These are phyloP conservation scores for Candida pseudoviswanathii DNA, from an alignment of 1,139 yeast species.

Conservation along the genomic window DNA sequence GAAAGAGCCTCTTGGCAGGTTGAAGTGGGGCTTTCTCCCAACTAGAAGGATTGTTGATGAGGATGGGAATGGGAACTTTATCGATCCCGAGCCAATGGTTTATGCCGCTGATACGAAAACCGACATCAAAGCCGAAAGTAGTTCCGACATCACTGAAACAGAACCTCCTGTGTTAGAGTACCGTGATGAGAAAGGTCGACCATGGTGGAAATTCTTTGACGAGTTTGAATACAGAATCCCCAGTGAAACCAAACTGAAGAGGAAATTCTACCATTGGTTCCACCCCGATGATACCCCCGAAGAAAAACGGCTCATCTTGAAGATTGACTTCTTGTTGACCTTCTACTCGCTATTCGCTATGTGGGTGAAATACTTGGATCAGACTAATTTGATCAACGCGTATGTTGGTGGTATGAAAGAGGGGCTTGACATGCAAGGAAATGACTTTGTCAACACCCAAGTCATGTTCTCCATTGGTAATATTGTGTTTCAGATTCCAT, in stretches of 20 bases:
- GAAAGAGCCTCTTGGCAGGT: not conserved
- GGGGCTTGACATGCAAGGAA: constrained; percentile 62
- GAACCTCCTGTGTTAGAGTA: constrained; percentile 35
- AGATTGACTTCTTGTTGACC: constrained; percentile 62
- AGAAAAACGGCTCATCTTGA: constrained; percentile 56
- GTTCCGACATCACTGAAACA: constrained; percentile 6
- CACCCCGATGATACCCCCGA: constrained; percentile 57
- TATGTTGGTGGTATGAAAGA: constrained; percentile 67
- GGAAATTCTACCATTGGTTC: constrained; percentile 68
- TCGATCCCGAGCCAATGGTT: constrained; percentile 8
- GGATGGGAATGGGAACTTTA: constrained; percentile 19
- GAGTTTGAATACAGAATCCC: constrained; percentile 61
- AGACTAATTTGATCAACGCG: constrained; percentile 63
- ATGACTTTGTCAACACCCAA: constrained; percentile 63
- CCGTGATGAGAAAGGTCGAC: constrained; percentile 62
- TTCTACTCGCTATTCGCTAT: constrained; percentile 63
- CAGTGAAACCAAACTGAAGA: constrained; percentile 32
- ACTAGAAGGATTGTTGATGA: constrained; percentile 46
- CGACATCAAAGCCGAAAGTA: not conserved
- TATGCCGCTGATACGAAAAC: not conserved
- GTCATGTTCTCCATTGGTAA: constrained; percentile 61
- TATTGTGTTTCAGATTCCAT: constrained; percentile 56
- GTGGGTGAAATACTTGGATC: constrained; percentile 73
- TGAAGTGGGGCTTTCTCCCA: constrained; percentile 55
- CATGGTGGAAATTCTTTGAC: constrained; percentile 66